Evolutionary conservation across 2,329 filamentous ascomycete species (phyloP), one percentile per base, ranked within the genome.

Genomic region (Nigrospora osmanthi): DNA sequence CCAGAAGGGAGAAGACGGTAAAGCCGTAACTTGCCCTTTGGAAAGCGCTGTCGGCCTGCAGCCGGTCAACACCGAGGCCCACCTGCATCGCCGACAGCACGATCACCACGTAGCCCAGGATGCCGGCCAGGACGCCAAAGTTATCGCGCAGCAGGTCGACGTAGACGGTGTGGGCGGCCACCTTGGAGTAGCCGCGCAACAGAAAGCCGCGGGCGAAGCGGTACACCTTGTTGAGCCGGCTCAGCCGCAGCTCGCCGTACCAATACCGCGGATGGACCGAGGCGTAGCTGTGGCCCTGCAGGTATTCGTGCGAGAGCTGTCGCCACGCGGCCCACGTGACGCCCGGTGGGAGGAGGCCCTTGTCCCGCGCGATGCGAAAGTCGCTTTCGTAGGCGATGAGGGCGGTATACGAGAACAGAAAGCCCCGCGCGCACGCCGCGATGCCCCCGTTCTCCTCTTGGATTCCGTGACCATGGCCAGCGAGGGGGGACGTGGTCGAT

Each of bases 181-280:
- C 51, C 40, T 52, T 53, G 12, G 57, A 58, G 49, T 58, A 60
- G 10, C 56, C 57, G 16, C 56, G 57, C 31, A 59, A 40, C 15
- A 58, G 10, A 36, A 42, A 53, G 4, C 56, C 55, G 40, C 53
- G 55, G 3, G 50, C 49, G 17, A 70, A 46, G 37, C 64, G 64
- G 50, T 68, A 68, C 38, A 72, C 62, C 40, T 67, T 65, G 54
- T 75, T 64, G 38, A 66, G 41, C n/a, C 63, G 61, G 42, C 55
- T 55, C 2, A 64, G 51, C 3, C 66, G 63, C 13, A 70, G 61
- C 49, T 70, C 68, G 14, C 66, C 67, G 49, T 65, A 70, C 48
- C 55, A 57, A 50, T 66, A 70, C 14, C 68, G 58, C 28, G 56
- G 56, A 44, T 64, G 61, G 40, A 63, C 49, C 11, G 52, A 38